Base-by-base conservation (phyloP, 805 yeast genomes). In the Ogataea paraovalis region DNA sequence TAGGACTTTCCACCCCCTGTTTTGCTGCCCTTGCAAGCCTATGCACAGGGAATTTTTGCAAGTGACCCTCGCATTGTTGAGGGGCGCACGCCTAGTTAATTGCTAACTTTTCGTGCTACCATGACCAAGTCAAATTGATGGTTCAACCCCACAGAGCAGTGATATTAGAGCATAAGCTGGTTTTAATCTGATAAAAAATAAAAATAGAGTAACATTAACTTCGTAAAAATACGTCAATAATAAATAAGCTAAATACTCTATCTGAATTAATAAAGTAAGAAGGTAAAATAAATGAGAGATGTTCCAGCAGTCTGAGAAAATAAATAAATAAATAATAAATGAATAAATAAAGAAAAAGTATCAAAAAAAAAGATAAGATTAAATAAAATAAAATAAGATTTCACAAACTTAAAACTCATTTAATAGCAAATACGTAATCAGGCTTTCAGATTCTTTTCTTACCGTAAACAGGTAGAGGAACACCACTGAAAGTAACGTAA, bases 401-500 rank as follows among this genome's bases (percentile, higher is more conserved):
- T 25, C 28, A 10, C 10, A 30, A 30, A 30, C 34, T 9, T 7
- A 30, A 30, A 30, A 30, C 16, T 30, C 34, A 14, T 30, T 30
- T 30, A 12, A 7, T 14, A 30, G 16, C 13, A 30, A 30, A 14
- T 7, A 25, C 10, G 7, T 7, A 30, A 10, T 7, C 34, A 7
- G 16, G 16, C 34, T 30, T 30, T 14, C 12, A 22, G 19, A 22
- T 19, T 28, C 20, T 39, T 39, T 44, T 44, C 22, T 52, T 50
- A 21, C 64, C 66, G 28, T 46, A 52, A 22, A 57, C 53, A 2
- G 72, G 71, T 25, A 68, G 53, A 38, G 56, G 60, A 23, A 59
- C n/a, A 20, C 64, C 68, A 39, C 47, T 58, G 39, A 68, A 56
- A 14, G 75, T 69, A 40, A 84, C 41, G 61, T 82, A 84, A 4